Evolutionary conservation across 2,329 filamentous ascomycete species (phyloP).

Genomic region (Iodosphaeria phyllophila): DNA sequence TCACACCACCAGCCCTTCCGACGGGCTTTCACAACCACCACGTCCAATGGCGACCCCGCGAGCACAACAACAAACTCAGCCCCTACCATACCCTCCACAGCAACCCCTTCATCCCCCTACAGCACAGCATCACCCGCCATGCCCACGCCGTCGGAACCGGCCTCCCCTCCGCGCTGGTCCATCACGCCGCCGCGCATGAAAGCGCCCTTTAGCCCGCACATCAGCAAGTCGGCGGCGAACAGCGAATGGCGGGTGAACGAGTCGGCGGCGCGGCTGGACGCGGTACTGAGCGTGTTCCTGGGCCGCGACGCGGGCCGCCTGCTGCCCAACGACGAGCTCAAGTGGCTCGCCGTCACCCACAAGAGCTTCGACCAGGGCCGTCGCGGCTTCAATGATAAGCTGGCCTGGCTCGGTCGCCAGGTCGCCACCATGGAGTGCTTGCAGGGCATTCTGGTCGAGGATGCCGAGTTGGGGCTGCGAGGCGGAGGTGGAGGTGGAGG

Average conservation of each 20-base stretch:
- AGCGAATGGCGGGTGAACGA: constrained; percentile 53
- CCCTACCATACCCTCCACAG: constrained; percentile 1
- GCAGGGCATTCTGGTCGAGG: constrained; percentile 16
- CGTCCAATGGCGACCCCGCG: constrained; percentile 3
- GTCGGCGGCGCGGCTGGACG: constrained; percentile 54
- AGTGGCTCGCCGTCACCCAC: constrained; percentile 93
- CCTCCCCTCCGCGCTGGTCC: constrained; percentile 42
- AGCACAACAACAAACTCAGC: too few relatives aligned
- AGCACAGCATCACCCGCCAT: constrained; percentile 5
- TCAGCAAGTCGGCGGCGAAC: constrained; percentile 30
- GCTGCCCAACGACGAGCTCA: constrained; percentile 77
- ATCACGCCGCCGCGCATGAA: constrained; percentile 53
- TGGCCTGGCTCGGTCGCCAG: constrained; percentile 53
- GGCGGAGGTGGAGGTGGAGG: background rate
- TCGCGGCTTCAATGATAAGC: constrained; percentile 81
- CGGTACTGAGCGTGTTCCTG: constrained; percentile 59
- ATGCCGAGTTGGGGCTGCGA: background rate
- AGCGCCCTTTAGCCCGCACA: constrained; percentile 45
- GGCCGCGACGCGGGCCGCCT: constrained; percentile 54
- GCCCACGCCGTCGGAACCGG: constrained; percentile 2
- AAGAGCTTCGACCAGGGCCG: constrained; percentile 96
- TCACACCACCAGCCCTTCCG: constrained; percentile 14
- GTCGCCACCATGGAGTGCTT: constrained; percentile 10
- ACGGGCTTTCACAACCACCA: constrained; percentile 1
- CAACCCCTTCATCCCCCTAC: constrained; percentile 7